Evolutionary conservation across 2,329 filamentous ascomycete genomes (phyloP), one percentile per base, ranked within the genome.

Genomic region (Hypoxylon sp.): DNA sequence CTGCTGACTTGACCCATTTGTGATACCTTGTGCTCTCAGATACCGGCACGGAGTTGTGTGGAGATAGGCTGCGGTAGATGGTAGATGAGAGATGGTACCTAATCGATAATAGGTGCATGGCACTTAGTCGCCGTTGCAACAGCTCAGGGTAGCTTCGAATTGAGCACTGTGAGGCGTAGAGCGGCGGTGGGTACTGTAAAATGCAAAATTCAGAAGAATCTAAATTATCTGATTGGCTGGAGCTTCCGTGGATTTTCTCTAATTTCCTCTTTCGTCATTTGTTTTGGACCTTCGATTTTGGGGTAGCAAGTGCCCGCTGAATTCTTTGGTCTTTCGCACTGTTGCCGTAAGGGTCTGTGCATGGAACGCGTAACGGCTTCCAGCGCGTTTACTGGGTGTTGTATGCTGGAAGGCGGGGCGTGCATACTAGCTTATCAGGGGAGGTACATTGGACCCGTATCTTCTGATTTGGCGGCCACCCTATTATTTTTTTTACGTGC

Each of bases 221-320:
- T 62, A 70, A 70, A 70, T 51, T 69, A 66, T 56, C n/a, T 71
- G 62, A 71, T 71, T 71, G 66, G 69, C 30, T 27, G 42, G 27
- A 61, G 27, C 27, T 46, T 42, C 11, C 14, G 4, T 60, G 13
- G 25, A 57, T 40, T 59, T 49, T 61, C 44, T 14, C 31, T 14
- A 49, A 58, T 69, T 69, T 66, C 61, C 59, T 48, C 46, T 71
- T 71, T 66, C 8, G 65, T 56, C 58, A 58, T 37, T 65, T 67
- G 57, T 65, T 70, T 66, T 69, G 48, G 53, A 17, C 22, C 11
- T 53, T 58, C 40, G 51, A 59, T 62, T 54, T 54, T 10, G 35
- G 40, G 56, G 27, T 14, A 11, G 49, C 17, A 22, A 22, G 49
- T 40, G n/a, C 14, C 37, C 20, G 51, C n/a, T 27, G 50, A 54